These are phyloP conservation scores for Saccharomycopsis sp. DNA, from an alignment of 805 yeast genomes.

Conservation along the genomic window DNA sequence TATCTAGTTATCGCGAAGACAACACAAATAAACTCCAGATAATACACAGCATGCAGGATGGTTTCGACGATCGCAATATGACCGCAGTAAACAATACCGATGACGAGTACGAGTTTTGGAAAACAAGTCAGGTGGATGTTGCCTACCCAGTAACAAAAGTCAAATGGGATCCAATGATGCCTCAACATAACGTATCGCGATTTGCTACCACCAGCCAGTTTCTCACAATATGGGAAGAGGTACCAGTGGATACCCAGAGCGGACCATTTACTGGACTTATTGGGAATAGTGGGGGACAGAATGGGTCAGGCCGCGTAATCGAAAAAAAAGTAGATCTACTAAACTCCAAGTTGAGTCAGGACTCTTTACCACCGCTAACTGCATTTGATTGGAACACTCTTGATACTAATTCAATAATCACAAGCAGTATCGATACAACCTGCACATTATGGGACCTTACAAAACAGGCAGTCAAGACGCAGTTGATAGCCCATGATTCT, in stretches of 20 bases:
- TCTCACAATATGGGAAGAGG: conserved; percentile 49
- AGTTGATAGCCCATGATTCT: conserved; percentile 91
- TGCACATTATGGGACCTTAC: conserved; percentile 93
- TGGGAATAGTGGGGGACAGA: neutral
- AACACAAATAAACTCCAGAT: conserved; percentile 8
- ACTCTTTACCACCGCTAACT: conserved; percentile 78
- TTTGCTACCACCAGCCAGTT: conserved; percentile 70
- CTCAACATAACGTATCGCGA: conserved; percentile 30
- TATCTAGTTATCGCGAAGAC: conserved; percentile 16
- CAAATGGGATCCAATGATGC: conserved; percentile 60
- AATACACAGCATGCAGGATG: neutral
- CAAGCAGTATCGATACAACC: conserved; percentile 90
- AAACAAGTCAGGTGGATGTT: conserved; percentile 45
- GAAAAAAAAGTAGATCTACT: conserved; percentile 36
- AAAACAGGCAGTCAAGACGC: conserved; percentile 70
- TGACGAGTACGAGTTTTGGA: conserved; percentile 36
- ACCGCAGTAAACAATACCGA: too few relatives aligned
- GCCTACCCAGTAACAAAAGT: conserved; percentile 66
- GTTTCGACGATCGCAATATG: neutral
- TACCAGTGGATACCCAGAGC: neutral
- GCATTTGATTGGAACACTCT: conserved; percentile 87
- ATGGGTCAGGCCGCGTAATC: conserved; percentile 31
- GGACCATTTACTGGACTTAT: conserved; percentile 1
- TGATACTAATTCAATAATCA: conserved; percentile 65
- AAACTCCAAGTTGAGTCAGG: conserved; percentile 37